A percentile compares a stretch with the other conserved stretches of the same genome.
Conservation (phyloP, 306 rosid species). For the Canavalia ensiformis region DNA sequence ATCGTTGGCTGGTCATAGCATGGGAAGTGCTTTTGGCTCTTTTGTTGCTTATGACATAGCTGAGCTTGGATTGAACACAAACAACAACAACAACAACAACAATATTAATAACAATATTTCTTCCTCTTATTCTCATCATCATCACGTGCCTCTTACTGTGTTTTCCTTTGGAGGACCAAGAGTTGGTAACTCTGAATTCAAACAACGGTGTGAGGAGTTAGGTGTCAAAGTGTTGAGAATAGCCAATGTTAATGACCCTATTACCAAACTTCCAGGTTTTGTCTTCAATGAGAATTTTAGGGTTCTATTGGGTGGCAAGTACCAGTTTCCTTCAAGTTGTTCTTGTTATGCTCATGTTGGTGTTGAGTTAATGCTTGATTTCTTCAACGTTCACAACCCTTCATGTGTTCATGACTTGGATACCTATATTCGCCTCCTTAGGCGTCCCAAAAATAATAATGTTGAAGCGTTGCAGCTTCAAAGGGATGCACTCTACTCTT, state of each 20-base stretch:
- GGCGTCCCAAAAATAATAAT: constrained; percentile 47
- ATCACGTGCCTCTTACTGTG: constrained; percentile 60
- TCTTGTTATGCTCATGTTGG: constrained; percentile 93
- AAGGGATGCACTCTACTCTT: constrained; percentile 41
- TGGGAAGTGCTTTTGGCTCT: constrained; percentile 92
- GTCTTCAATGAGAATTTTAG: constrained; percentile 84
- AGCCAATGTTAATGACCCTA: constrained; percentile 83
- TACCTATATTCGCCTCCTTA: constrained; percentile 66
- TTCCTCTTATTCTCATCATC: too few relatives aligned
- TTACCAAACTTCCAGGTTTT: constrained; percentile 89
- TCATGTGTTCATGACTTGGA: constrained; percentile 92
- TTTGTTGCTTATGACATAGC: constrained; percentile 87
- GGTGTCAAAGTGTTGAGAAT: constrained; percentile 83
- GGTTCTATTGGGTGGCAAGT: constrained; percentile 73
- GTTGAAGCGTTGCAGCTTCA: constrained; percentile 1
- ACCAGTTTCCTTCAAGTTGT: constrained; percentile 72
- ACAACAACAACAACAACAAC: not conserved
- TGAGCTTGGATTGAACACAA: constrained; percentile 71
- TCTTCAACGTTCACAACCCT: constrained; percentile 87
- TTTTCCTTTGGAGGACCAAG: constrained; percentile 94
- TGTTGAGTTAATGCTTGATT: constrained; percentile 78
- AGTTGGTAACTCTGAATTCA: constrained; percentile 82
- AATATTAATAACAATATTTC: too few relatives aligned
- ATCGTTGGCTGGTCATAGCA: constrained; percentile 88
- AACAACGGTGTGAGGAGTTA: constrained; percentile 76